phyloP scores from a whole-genome alignment of 208 protist species.

The Trichomonas vaginalis region DNA sequence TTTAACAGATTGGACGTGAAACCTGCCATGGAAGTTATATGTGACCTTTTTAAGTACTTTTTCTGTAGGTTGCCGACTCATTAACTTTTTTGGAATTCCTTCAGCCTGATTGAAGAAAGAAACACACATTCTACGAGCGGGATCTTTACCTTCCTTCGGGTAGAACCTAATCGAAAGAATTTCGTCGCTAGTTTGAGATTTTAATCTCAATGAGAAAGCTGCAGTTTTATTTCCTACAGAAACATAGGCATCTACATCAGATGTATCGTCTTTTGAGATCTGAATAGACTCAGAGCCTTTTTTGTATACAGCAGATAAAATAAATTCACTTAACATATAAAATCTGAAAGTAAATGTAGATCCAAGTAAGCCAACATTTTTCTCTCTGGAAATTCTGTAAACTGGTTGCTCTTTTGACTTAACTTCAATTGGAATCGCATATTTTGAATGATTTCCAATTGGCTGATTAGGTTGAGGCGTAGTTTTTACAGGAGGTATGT shows the following conservation, averaged over 20 bases:
- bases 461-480: background rate
- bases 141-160: background rate
- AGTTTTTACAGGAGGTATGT: background rate
- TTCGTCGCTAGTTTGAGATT: background rate
- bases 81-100: background rate
- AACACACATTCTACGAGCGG: background rate
- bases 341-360: background rate
- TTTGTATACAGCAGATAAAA: background rate
- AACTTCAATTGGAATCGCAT: background rate
- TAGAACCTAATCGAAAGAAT: background rate
- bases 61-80: background rate
- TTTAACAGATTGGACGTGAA: background rate
- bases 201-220: background rate
- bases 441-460: background rate
- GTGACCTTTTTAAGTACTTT: background rate
- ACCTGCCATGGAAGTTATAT: background rate
- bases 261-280: background rate
- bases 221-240: background rate
- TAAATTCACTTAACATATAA: background rate
- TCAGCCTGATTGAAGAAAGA: background rate
- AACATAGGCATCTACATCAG: background rate
- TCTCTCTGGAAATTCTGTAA: background rate
- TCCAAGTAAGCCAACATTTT: background rate
- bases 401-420: background rate
- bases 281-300: background rate